phyloP scores from a whole-genome alignment of 1,284 basidiomycete genomes.

The Kwoniella shivajii region DNA sequence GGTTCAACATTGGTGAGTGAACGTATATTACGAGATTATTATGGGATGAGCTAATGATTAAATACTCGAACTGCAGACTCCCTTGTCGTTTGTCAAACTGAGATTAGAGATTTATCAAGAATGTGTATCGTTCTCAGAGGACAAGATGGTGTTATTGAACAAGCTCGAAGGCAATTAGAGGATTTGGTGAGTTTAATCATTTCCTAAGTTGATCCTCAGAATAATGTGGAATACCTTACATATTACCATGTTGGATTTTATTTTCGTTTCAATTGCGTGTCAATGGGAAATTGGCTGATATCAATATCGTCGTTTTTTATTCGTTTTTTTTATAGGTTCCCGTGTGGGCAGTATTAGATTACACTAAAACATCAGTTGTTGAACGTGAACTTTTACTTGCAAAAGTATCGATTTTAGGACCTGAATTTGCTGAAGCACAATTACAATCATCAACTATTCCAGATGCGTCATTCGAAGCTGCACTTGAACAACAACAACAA shows the following conservation, averaged over 20 bases:
- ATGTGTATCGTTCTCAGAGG: constrained; percentile 98
- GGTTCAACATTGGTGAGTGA: constrained; percentile 80
- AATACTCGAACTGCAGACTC: constrained; percentile 64
- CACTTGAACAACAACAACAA: constrained; percentile 28
- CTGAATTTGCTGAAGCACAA: constrained; percentile 95
- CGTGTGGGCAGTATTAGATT: constrained; percentile 96
- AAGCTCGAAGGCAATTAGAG: constrained; percentile 89
- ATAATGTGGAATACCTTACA: too few species aligned
- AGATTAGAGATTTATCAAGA: constrained; percentile 93
- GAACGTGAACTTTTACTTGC: constrained; percentile 84
- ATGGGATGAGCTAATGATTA: constrained; percentile 5
- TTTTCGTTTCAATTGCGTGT: too few species aligned
- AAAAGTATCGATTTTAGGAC: constrained; percentile 94
- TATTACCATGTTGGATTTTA: too few species aligned
- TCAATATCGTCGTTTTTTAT: too few species aligned
- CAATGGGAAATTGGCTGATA: too few species aligned
- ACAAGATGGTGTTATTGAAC: constrained; percentile 97
- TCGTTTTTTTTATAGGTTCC: constrained; percentile 67
- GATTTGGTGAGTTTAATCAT: constrained; percentile 69
- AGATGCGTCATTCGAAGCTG: constrained; percentile 61
- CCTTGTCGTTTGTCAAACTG: constrained; percentile 96
- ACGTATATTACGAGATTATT: background rate
- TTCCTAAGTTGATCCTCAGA: too few species aligned
- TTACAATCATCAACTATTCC: constrained; percentile 61
- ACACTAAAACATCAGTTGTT: constrained; percentile 86